A percentile compares a stretch with the other conserved stretches of the same genome.
Evolutionary conservation across 2,329 filamentous ascomycete species (phyloP).

Genomic region (Scorias spongiosa): DNA sequence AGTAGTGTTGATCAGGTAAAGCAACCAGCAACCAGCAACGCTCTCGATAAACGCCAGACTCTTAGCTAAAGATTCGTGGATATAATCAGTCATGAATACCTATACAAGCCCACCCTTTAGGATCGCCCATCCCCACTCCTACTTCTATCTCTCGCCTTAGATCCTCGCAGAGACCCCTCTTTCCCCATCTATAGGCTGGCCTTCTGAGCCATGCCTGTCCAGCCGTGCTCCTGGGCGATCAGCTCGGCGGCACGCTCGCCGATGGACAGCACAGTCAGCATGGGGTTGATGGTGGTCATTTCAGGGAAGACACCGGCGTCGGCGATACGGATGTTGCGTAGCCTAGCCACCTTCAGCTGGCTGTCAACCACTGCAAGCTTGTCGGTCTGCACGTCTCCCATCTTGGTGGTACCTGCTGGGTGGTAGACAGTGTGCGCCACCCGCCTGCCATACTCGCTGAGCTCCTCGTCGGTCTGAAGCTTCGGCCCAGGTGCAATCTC

Average conservation of each 20-base stretch:
- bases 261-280: constrained; percentile 74
- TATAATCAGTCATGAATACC: too few relatives aligned
- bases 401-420: constrained; percentile 77
- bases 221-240: constrained; percentile 40
- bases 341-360: constrained; percentile 54
- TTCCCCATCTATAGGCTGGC: background rate
- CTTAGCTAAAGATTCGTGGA: too few relatives aligned
- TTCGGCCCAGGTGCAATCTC: constrained; percentile 66
- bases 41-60: too few relatives aligned
- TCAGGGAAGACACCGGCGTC: constrained; percentile 81
- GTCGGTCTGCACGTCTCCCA: constrained; percentile 60
- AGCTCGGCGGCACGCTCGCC: constrained; percentile 76
- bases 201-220: background rate
- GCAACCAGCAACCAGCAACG: too few relatives aligned
- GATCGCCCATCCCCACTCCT: too few relatives aligned
- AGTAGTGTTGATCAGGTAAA: too few relatives aligned
- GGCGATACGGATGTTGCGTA: constrained; percentile 62
- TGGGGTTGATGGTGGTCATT: constrained; percentile 76
- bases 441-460: constrained; percentile 66
- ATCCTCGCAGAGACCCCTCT: too few relatives aligned
- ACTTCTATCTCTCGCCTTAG: too few relatives aligned
- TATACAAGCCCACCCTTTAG: too few relatives aligned
- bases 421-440: constrained; percentile 85
- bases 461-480: constrained; percentile 60
- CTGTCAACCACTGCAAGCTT: constrained; percentile 62